phyloP scores from a whole-genome alignment of 192 early-diverging fungal species.

The Gigaspora rosea region DNA sequence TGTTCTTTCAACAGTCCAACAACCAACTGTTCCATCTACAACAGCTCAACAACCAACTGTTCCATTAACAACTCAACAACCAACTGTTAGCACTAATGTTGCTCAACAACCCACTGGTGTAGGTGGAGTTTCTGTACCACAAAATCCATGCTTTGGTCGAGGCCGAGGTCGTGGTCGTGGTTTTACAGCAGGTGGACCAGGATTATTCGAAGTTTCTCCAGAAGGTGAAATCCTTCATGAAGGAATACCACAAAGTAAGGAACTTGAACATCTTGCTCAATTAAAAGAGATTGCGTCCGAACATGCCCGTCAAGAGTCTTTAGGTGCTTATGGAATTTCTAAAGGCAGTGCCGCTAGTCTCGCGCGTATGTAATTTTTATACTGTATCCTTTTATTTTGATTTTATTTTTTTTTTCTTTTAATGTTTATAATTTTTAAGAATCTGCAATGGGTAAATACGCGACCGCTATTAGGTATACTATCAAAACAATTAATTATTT shows the following conservation, averaged over 20 bases:
- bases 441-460: conserved; percentile 20
- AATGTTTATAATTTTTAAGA: conserved; percentile 1
- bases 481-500: neutral
- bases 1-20: too few relatives aligned
- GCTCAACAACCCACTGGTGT: too few relatives aligned
- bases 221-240: neutral
- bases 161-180: too few relatives aligned
- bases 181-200: too few relatives aligned
- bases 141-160: too few relatives aligned
- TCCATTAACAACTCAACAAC: too few relatives aligned
- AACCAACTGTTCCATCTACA: too few relatives aligned
- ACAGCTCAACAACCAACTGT: too few relatives aligned
- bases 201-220: neutral
- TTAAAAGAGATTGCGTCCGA: neutral
- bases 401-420: neutral
- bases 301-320: neutral
- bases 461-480: conserved; percentile 5
- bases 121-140: too few relatives aligned
- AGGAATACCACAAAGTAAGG: neutral
- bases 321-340: neutral
- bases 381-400: neutral
- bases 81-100: too few relatives aligned
- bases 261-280: neutral
- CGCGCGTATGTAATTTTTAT: conserved; percentile 5
- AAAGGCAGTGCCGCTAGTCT: conserved; percentile 2